Base-by-base conservation (phyloP, 2,329 filamentous ascomycete species). In the Venturia effusa region DNA sequence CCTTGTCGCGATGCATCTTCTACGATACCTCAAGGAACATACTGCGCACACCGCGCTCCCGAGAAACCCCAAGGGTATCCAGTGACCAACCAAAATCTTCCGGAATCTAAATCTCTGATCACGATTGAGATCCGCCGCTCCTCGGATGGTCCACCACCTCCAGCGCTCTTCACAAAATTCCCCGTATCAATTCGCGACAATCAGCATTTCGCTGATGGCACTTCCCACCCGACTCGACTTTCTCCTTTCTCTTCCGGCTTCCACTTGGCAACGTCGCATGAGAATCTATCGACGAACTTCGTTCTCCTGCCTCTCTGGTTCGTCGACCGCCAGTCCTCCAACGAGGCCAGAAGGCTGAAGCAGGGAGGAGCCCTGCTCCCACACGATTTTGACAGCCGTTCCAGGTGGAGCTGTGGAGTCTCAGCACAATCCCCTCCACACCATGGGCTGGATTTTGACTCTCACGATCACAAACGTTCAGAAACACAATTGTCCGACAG, bases 291-390 rank as follows among this genome's bases (percentile, higher is more conserved):
- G 41, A 41, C 41, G 30, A 45, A 62, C 34, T 41, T 62, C 61
- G 30, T 30, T 24, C 32, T 45, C 61, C 41, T 51, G 34, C n/a
- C 19, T 19, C 41, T 51, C 51, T 63, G 22, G 59, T 63, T 59
- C 39, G 61, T 15, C 11, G 40, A 63, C 24, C n/a, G 41, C 34
- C 13, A 13, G 4, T 39, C n/a, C 34, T 22, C 51, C 45, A 37
- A 55, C 41, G 61, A 24, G 41, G 34, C 10, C 45, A 41, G 19
- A 40, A 51, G 61, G 34, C 34, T 45, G 30, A 30, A 30, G 61
- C 48, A 54, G 30, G 48, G 61, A 51, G 61, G 51, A n/a, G 41
- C 61, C 61, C 51, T 45, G 61, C 61, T 54, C 27, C 45, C 40
- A 17, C 27, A 15, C 48, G 61, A 63, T 59, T 41, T 13, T 63